Evolutionary conservation across 257 asterid species (phyloP).

Genomic region (Hygrophila difformis): DNA sequence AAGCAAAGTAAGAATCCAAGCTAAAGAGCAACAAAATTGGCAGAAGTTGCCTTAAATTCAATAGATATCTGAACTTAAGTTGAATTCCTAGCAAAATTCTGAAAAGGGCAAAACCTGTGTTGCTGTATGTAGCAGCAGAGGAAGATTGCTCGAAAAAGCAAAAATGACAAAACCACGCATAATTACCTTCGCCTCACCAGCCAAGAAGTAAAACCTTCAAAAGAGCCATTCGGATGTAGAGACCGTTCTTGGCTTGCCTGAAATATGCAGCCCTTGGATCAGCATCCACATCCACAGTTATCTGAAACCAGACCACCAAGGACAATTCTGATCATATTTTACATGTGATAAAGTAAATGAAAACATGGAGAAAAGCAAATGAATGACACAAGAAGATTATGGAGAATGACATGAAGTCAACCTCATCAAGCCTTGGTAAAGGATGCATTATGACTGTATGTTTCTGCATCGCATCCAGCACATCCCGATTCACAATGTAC

Average conservation of each 20-base stretch:
- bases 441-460: constrained; percentile 97
- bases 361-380: background rate
- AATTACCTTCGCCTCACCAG: constrained; percentile 66
- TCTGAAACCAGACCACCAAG: constrained; percentile 24
- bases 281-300: constrained; percentile 65
- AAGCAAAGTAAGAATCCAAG: no score
- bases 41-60: background rate
- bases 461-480: constrained; percentile 65
- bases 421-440: constrained; percentile 95
- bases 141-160: no score
- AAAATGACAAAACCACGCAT: no score
- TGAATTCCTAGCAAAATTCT: no score
- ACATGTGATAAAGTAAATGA: background rate
- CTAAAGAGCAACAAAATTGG: no score
- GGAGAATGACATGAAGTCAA: no score
- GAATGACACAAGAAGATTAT: no score
- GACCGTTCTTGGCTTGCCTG: constrained; percentile 84
- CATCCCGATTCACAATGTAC: constrained; percentile 54
- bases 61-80: no score
- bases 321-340: background rate
- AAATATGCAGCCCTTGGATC: constrained; percentile 85
- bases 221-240: constrained; percentile 78
- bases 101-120: no score
- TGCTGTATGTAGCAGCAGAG: no score
- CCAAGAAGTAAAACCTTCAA: constrained; percentile 83